phyloP scores from a whole-genome alignment of 148 eudicot genomes.

The Rhododendron molle region DNA sequence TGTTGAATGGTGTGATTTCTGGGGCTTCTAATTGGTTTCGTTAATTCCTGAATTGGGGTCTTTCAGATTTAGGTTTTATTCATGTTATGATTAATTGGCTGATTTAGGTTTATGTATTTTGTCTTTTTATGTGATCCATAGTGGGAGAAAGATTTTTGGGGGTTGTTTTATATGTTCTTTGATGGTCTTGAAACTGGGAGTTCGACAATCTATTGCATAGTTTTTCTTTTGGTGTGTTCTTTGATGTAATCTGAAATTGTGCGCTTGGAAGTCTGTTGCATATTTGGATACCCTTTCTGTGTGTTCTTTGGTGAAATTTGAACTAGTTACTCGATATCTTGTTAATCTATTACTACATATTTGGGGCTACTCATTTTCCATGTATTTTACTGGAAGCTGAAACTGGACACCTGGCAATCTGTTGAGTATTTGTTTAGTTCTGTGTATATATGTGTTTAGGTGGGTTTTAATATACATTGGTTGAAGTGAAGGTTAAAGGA shows the following conservation, averaged over 20 bases:
- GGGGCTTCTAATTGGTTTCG: not conserved
- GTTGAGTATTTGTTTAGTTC: not conserved
- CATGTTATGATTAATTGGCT: not conserved
- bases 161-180: not conserved
- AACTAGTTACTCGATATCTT: not conserved
- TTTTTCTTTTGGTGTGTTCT: not conserved
- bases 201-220: not conserved
- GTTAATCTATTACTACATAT: not conserved
- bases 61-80: not conserved
- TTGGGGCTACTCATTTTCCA: not conserved
- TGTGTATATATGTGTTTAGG: not conserved
- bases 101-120: not conserved
- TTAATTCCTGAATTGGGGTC: slow-evolving; percentile 2
- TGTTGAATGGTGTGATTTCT: not conserved
- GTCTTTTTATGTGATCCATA: not conserved
- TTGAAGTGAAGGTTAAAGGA: slow-evolving; percentile 48
- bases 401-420: not conserved
- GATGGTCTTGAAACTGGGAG: not conserved
- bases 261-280: not conserved
- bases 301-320: not conserved
- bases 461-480: slow-evolving; percentile 15
- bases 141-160: not conserved
- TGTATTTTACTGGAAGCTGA: not conserved
- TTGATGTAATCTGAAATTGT: not conserved
- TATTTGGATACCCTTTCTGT: not conserved